Conservation (phyloP, 2,329 filamentous ascomycete species). For the Neofusicoccum umdonicola region DNA sequence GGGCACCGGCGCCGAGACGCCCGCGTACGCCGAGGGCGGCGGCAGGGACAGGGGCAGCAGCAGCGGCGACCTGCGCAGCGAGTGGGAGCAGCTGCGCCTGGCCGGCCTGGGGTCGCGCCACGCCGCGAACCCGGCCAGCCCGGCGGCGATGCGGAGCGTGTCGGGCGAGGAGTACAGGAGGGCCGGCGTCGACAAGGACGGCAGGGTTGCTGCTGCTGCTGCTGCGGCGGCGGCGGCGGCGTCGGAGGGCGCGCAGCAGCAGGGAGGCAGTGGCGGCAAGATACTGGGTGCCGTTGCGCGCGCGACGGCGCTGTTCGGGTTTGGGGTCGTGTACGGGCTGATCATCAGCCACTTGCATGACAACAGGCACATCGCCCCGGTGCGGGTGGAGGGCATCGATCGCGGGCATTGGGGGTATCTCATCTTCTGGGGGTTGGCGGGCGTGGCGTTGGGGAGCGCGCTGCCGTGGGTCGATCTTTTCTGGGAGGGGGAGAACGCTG, state of each 20-base stretch:
- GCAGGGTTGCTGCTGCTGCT: too few relatives aligned
- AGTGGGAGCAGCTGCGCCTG: slow-evolving; percentile 30
- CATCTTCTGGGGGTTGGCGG: slow-evolving; percentile 76
- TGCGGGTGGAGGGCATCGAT: slow-evolving; percentile 59
- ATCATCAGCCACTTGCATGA: slow-evolving; percentile 78
- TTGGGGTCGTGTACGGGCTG: slow-evolving; percentile 80
- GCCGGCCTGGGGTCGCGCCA: slow-evolving; percentile 19
- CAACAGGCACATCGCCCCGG: slow-evolving; percentile 61
- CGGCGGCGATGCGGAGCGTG: background rate
- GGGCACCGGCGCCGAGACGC: slow-evolving; percentile 74
- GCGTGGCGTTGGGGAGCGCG: slow-evolving; percentile 72
- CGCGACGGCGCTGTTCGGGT: slow-evolving; percentile 63
- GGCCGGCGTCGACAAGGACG: too few relatives aligned
- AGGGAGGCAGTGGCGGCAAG: background rate
- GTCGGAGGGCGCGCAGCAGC: background rate
- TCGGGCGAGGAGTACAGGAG: background rate
- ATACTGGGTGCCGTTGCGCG: background rate
- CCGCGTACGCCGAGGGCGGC: slow-evolving; percentile 33
- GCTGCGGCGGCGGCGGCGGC: background rate
- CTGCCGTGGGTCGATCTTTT: slow-evolving; percentile 81
- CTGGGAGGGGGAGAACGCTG: slow-evolving; percentile 56
- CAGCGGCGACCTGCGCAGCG: slow-evolving; percentile 20
- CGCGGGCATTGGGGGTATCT: slow-evolving; percentile 65
- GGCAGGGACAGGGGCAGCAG: background rate
- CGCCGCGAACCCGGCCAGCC: background rate